Conservation (phyloP, 2,329 filamentous ascomycete species). For the Didymella pomorum region DNA sequence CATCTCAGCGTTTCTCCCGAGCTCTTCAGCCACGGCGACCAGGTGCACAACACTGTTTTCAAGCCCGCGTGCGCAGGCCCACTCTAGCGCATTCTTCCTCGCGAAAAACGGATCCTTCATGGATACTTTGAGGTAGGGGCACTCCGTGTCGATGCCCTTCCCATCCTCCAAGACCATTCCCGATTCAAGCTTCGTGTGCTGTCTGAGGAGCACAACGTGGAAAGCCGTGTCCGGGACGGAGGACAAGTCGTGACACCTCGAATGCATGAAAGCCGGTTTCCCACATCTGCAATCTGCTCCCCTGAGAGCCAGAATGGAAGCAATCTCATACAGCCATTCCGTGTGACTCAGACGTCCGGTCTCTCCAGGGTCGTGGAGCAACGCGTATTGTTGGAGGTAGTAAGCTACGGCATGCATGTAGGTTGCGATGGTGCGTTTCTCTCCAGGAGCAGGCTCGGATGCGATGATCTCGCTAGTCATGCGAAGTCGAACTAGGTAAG, state of each 20-base stretch:
- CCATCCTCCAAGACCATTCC: slow-evolving; percentile 3
- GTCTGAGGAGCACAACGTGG: not conserved
- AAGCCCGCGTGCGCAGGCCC: slow-evolving; percentile 5
- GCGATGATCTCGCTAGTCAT: not conserved
- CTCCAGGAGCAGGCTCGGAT: not conserved
- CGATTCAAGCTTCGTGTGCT: not conserved
- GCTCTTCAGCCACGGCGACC: not conserved
- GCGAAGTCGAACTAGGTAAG: not conserved
- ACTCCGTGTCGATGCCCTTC: not conserved
- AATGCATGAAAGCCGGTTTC: slow-evolving; percentile 7
- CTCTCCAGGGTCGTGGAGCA: not conserved
- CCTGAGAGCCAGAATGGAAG: not conserved
- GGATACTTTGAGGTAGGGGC: not conserved
- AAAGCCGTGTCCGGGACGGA: slow-evolving; percentile 1
- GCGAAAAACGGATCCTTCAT: not conserved
- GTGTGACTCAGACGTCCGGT: not conserved
- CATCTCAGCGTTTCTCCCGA: not conserved
- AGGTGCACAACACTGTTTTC: not conserved
- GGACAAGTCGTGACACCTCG: slow-evolving; percentile 1
- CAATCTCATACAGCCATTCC: not conserved
- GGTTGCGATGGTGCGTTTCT: slow-evolving; percentile 3
- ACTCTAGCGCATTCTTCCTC: slow-evolving; percentile 1
- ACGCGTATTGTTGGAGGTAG: not conserved
- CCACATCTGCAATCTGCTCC: not conserved
- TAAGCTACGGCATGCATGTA: slow-evolving; percentile 8